Evolutionary conservation across 257 asterid species (phyloP).

Genomic region (Parsonsia alboflavescens): DNA sequence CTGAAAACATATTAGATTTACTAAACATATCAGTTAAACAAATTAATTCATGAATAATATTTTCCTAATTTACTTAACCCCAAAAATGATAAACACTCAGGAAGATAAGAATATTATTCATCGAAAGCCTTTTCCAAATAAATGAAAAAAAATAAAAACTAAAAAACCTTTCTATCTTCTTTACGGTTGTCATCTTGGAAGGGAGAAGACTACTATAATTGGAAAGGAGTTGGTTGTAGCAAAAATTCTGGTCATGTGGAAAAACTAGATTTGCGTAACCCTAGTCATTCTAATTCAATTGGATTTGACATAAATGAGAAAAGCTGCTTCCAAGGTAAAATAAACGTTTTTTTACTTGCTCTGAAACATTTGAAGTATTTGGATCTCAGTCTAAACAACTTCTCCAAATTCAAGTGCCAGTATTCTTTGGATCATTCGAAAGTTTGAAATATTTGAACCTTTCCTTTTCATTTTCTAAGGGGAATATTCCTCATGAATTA

Average conservation of each 20-base stretch:
- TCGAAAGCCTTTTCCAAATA: too few relatives aligned
- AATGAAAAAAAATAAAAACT: too few relatives aligned
- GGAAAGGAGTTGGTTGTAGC: slow-evolving; percentile 19
- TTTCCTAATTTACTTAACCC: too few relatives aligned
- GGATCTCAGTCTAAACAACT: slow-evolving; percentile 29
- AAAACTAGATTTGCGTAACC: slow-evolving; percentile 17
- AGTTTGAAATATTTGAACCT: slow-evolving; percentile 23
- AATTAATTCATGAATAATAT: too few relatives aligned
- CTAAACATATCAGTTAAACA: too few relatives aligned
- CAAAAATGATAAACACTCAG: too few relatives aligned
- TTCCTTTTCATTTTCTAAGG: slow-evolving; percentile 14
- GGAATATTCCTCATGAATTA: slow-evolving; percentile 7
- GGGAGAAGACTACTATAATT: neutral
- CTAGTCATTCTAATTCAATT: too few relatives aligned
- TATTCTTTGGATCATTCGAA: slow-evolving; percentile 16
- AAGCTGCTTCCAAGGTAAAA: slow-evolving; percentile 17
- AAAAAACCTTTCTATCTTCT: too few relatives aligned
- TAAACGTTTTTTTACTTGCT: slow-evolving; percentile 12
- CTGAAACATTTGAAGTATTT: slow-evolving; percentile 18
- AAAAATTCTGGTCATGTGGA: slow-evolving; percentile 8
- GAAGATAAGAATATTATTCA: too few relatives aligned
- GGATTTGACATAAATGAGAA: too few relatives aligned
- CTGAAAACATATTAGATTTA: too few relatives aligned
- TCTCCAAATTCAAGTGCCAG: neutral
- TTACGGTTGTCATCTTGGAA: slow-evolving; percentile 20